Evolutionary conservation across 345 rosid genomes (phyloP).

Genomic region (Acer campestre): DNA sequence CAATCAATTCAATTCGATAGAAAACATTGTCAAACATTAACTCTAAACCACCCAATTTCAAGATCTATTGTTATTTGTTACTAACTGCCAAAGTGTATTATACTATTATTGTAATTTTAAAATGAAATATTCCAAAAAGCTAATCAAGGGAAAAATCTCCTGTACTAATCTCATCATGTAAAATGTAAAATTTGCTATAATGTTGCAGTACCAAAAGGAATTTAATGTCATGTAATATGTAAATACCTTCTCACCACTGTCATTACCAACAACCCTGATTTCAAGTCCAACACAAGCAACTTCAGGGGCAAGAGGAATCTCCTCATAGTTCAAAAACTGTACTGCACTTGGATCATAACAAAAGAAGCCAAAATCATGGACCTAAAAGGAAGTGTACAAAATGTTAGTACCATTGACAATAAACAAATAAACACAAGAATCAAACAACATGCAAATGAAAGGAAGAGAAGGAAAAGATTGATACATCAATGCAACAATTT

Average conservation of each 20-base stretch:
- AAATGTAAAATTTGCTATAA: not conserved
- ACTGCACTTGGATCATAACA: slow-evolving; percentile 76
- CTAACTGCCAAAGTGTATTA: not conserved
- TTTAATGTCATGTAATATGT: not conserved
- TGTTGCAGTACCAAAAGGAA: not conserved
- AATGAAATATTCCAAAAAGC: not conserved
- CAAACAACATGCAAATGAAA: not conserved
- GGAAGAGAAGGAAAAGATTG: not conserved
- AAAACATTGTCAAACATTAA: not conserved
- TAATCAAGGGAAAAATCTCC: not conserved
- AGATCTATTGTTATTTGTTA: not conserved
- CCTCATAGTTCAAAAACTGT: slow-evolving; percentile 82
- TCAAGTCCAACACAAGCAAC: slow-evolving; percentile 94
- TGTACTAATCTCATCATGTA: not conserved
- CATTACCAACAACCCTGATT: slow-evolving; percentile 96
- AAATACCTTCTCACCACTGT: slow-evolving; percentile 93
- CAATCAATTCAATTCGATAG: not conserved
- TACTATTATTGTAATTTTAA: not conserved
- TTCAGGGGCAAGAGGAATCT: slow-evolving; percentile 95
- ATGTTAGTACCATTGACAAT: slow-evolving; percentile 14
- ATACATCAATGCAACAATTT: not conserved
- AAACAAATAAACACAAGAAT: not conserved
- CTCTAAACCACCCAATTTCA: not conserved
- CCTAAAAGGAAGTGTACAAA: slow-evolving; percentile 47
- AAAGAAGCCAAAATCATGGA: slow-evolving; percentile 99